phyloP scores from a whole-genome alignment of 176 grass and related monocot species.

The Rhipidocladum racemiflorum region DNA sequence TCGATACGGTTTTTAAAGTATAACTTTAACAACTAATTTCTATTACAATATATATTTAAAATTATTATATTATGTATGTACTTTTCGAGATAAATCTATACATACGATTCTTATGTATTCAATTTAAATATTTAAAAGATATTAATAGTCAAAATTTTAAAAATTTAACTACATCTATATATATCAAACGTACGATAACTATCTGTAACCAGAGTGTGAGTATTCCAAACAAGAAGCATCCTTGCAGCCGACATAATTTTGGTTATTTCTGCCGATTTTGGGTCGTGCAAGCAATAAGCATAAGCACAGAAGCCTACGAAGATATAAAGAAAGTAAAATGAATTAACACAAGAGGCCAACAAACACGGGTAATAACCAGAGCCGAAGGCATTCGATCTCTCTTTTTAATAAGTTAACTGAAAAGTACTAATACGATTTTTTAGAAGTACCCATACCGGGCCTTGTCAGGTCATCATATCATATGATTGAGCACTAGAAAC shows the following conservation, averaged over 20 bases:
- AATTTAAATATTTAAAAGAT: too few species aligned
- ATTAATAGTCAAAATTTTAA: too few species aligned
- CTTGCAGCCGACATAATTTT: slow-evolving; percentile 21
- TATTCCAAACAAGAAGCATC: slow-evolving; percentile 43
- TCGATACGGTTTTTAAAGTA: too few species aligned
- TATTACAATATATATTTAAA: too few species aligned
- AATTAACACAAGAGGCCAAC: slow-evolving; percentile 21
- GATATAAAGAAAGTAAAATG: slow-evolving; percentile 33
- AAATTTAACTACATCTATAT: too few species aligned
- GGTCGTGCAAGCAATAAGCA: slow-evolving; percentile 7
- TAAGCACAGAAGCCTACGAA: slow-evolving; percentile 28
- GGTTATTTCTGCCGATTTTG: slow-evolving; percentile 31
- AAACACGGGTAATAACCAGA: slow-evolving; percentile 38
- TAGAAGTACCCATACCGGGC: background rate
- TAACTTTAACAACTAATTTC: too few species aligned
- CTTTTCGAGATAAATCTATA: too few species aligned
- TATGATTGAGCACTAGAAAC: slow-evolving; percentile 26
- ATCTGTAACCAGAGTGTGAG: too few species aligned
- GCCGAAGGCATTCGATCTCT: slow-evolving; percentile 1
- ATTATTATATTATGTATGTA: too few species aligned
- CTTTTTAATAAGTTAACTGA: slow-evolving; percentile 23
- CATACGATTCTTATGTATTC: too few species aligned
- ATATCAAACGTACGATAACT: too few species aligned
- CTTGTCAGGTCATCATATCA: slow-evolving; percentile 28
- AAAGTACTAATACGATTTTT: slow-evolving; percentile 11